Evolutionary conservation across 2,329 filamentous ascomycete genomes (phyloP).

Genomic region (Trichoderma harzianum): DNA sequence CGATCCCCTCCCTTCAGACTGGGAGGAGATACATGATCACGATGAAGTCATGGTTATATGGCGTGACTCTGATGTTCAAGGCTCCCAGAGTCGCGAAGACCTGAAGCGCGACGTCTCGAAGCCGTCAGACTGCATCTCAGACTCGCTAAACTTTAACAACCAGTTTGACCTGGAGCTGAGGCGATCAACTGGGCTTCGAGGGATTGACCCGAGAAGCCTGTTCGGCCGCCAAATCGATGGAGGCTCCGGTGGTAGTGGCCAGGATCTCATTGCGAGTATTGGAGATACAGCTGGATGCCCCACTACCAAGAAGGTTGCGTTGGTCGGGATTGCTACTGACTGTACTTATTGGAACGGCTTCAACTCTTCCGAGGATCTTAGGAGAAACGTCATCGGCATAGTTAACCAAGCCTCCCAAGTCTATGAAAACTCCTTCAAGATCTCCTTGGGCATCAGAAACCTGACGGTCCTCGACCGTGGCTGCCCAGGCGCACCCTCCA

Average conservation of each 20-base stretch:
- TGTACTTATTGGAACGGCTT: constrained; percentile 81
- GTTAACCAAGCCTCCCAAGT: constrained; percentile 85
- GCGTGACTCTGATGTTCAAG: constrained; percentile 79
- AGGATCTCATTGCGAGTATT: constrained; percentile 75
- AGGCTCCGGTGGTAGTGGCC: constrained; percentile 64
- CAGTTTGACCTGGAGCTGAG: constrained; percentile 63
- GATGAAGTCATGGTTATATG: constrained; percentile 86
- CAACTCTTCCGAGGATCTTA: constrained; percentile 56
- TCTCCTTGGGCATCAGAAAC: constrained; percentile 85
- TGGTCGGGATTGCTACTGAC: constrained; percentile 89
- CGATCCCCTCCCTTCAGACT: constrained; percentile 62
- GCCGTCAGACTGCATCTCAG: constrained; percentile 63
- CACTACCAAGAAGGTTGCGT: constrained; percentile 81
- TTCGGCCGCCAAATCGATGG: constrained; percentile 74
- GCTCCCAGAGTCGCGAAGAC: constrained; percentile 48
- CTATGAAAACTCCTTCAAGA: constrained; percentile 91
- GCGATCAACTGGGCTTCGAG: constrained; percentile 52
- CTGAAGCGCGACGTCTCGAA: constrained; percentile 56
- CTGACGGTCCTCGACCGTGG: constrained; percentile 69
- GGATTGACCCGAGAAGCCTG: constrained; percentile 61
- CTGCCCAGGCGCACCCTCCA: constrained; percentile 69
- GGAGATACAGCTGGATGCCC: constrained; percentile 84
- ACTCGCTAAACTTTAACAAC: constrained; percentile 77
- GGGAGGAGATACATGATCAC: constrained; percentile 39
- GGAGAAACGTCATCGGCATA: constrained; percentile 72